Evolutionary conservation across 2,329 filamentous ascomycete species (phyloP), one percentile per base, ranked within the genome.

Genomic region (Pyrenophora tritici-repentis): DNA sequence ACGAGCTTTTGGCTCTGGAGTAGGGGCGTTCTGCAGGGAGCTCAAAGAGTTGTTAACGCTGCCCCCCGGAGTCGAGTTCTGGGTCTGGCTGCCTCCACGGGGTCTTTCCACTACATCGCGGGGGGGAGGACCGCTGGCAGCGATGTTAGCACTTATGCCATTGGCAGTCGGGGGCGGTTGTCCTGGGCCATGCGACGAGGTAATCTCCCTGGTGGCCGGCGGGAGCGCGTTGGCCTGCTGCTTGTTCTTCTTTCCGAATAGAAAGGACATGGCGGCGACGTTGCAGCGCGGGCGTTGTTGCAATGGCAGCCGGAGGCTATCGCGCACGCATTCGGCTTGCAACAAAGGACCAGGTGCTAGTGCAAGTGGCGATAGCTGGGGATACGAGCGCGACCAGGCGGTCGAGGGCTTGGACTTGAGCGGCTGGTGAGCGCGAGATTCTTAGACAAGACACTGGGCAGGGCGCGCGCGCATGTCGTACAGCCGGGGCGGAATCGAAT

Each of bases 11-110:
- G 87, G 83, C 61, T 89, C 88, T 12, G 87, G 67, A 61, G 86
- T 89, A 36, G 77, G 80, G 46, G 81, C 80, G 66, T 50, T 66
- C 43, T 63, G 66, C 34, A 91, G 75, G 2, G 89, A 92, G 71
- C 86, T 89, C 58, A 93, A 71, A 2, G 80, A 82, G 62, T 80
- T 81, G 66, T 82, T 85, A 51, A 81, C 79, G 69, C 90, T 93
- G 54, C 86, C 86, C n/a, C 86, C 89, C 4, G 90, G 88, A 5
- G 88, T 89, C 42, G 87, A 84, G 50, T 87, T 85, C 62, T 58
- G 61, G 31, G 56, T 55, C 39, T 59, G 63, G 18, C 63, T 53
- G 3, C 50, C 62, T n/a, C 50, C 59, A 36, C 62, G 65, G 18
- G 48, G 44, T 56, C 66, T 67, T 20, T 71, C 66, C 78, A 81